These are phyloP conservation scores for Xanthoceras sorbifolium DNA, from an alignment of 345 rosid species.

Conservation along the genomic window DNA sequence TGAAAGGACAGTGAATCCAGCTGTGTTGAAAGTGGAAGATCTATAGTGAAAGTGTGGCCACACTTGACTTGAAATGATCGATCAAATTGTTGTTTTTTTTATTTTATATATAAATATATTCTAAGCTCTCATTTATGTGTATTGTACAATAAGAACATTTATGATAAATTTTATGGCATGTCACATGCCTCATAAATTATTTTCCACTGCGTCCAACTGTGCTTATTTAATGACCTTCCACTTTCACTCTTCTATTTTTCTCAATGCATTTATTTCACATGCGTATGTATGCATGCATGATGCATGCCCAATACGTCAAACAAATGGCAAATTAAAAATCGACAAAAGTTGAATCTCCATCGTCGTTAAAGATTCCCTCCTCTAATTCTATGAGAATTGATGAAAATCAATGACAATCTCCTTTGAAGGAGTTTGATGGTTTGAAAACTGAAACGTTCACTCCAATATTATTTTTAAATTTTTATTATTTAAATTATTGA, in stretches of 20 bases:
- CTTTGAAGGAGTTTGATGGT: too few species aligned
- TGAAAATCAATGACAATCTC: too few species aligned
- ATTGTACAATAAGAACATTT: slow-evolving; percentile 24
- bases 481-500: too few species aligned
- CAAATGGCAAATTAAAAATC: background rate
- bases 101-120: too few species aligned
- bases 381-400: too few species aligned
- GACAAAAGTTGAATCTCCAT: too few species aligned
- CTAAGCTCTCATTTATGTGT: background rate
- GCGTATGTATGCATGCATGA: background rate
- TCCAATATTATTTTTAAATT: too few species aligned
- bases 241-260: too few species aligned
- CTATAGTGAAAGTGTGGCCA: slow-evolving; percentile 24
- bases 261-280: background rate
- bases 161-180: slow-evolving; percentile 25
- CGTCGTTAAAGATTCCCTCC: too few species aligned
- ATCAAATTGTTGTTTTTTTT: background rate
- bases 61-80: background rate
- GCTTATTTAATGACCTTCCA: slow-evolving; percentile 23
- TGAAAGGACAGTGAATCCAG: slow-evolving; percentile 34
- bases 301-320: background rate
- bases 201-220: slow-evolving; percentile 22
- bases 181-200: slow-evolving; percentile 41
- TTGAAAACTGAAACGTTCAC: too few species aligned
- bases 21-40: slow-evolving; percentile 28